phyloP scores from a whole-genome alignment of 441 rosid genomes.

The Syzygium malaccense region DNA sequence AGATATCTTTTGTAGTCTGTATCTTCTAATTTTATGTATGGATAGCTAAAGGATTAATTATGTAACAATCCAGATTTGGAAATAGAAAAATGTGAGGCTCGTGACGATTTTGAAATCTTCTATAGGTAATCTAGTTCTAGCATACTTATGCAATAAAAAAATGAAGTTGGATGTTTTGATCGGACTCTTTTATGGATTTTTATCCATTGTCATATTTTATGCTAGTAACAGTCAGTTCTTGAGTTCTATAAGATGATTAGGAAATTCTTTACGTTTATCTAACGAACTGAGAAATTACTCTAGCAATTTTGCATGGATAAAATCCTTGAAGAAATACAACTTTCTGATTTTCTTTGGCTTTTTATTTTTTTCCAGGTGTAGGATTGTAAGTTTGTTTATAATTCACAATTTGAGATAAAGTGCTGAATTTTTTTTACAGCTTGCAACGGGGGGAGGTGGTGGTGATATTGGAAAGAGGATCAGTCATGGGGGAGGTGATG shows the following conservation, averaged over 20 bases:
- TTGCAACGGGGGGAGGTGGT: slow-evolving; percentile 87
- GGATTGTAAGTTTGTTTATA: not conserved
- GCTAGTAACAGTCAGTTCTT: not conserved
- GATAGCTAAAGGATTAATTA: not conserved
- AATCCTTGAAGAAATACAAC: not conserved
- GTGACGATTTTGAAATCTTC: not conserved
- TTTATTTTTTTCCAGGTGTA: not conserved
- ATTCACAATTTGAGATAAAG: not conserved
- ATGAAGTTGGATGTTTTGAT: not conserved
- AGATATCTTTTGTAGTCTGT: not conserved
- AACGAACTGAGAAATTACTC: not conserved
- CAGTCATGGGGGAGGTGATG: slow-evolving; percentile 88
- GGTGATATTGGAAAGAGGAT: slow-evolving; percentile 88
- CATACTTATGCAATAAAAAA: not conserved
- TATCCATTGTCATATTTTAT: not conserved
- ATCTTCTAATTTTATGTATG: not conserved
- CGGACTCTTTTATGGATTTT: not conserved
- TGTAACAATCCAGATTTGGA: not conserved
- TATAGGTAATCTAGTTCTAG: not conserved
- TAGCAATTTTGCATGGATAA: not conserved
- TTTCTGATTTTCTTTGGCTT: not conserved
- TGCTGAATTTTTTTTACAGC: slow-evolving; percentile 35
- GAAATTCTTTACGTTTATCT: not conserved
- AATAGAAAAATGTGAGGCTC: not conserved
- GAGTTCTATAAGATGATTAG: not conserved